These are phyloP conservation scores for Plantago coronopus DNA, from an alignment of 305 asterid species.

Conservation along the genomic window DNA sequence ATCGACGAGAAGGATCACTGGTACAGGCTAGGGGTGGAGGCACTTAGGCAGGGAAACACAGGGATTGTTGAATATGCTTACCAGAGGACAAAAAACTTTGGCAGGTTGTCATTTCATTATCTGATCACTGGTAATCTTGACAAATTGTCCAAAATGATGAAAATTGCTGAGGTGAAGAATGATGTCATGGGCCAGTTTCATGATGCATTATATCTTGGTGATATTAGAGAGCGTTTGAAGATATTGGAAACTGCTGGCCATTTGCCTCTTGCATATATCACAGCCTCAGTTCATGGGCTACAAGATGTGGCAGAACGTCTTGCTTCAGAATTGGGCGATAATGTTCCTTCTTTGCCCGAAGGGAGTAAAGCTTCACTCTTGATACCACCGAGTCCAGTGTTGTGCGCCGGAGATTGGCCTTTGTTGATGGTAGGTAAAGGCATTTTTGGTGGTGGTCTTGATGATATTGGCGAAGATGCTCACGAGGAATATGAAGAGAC, in stretches of 20 bases:
- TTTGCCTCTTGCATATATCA: conserved; percentile 70
- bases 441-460: conserved; percentile 68
- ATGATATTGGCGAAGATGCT: conserved; percentile 37
- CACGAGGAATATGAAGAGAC: conserved; percentile 66
- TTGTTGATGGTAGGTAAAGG: conserved; percentile 72
- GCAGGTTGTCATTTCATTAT: conserved; percentile 72
- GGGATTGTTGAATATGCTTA: conserved; percentile 84
- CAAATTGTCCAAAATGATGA: conserved; percentile 85
- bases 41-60: conserved; percentile 83
- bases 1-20: conserved; percentile 72
- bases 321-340: conserved; percentile 54
- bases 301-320: conserved; percentile 55
- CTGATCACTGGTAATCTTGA: conserved; percentile 69
- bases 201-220: conserved; percentile 75
- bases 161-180: conserved; percentile 74
- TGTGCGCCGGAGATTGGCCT: conserved; percentile 86
- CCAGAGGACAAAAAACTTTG: conserved; percentile 77
- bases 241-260: conserved; percentile 71
- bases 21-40: conserved; percentile 83
- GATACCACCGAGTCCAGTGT: conserved; percentile 72
- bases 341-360: conserved; percentile 57
- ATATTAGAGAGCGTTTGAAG: conserved; percentile 69
- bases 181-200: conserved; percentile 94
- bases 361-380: conserved; percentile 52
- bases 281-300: conserved; percentile 70